Evolutionary conservation across 805 yeast species (phyloP).

Genomic region (Pichia gijzeniarum): DNA sequence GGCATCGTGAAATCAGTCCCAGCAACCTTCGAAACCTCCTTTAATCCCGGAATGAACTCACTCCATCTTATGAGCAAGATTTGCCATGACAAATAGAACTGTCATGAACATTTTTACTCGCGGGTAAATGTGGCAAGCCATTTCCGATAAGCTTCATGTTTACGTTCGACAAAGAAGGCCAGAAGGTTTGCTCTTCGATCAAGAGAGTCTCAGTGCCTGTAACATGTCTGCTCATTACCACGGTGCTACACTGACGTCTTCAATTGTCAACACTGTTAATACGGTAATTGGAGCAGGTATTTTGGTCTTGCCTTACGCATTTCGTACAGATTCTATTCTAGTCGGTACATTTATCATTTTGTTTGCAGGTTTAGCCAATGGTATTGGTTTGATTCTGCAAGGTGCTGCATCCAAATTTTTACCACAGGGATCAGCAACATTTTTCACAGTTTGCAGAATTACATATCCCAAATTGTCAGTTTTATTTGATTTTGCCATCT

Average conservation of each 20-base stretch:
- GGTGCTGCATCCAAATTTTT: conserved; percentile 51
- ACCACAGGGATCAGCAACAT: conserved; percentile 57
- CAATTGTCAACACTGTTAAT: conserved; percentile 61
- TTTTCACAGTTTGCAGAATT: conserved; percentile 62
- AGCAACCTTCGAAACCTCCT: too few species aligned
- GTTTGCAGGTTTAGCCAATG: conserved; percentile 59
- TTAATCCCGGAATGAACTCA: too few species aligned
- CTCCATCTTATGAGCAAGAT: too few species aligned
- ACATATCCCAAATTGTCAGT: conserved; percentile 67
- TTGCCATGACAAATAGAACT: too few species aligned
- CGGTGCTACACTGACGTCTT: conserved; percentile 49
- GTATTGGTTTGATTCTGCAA: conserved; percentile 61
- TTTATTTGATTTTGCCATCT: conserved; percentile 68
- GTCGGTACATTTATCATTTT: conserved; percentile 51
- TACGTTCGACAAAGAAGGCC: too few species aligned
- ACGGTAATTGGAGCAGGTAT: conserved; percentile 80
- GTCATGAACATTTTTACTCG: too few species aligned
- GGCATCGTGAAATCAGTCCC: background rate
- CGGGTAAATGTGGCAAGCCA: too few species aligned
- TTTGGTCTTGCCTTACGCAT: conserved; percentile 68
- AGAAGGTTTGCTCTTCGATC: too few species aligned
- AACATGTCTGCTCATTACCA: background rate
- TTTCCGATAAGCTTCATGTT: too few species aligned
- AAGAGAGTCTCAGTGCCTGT: too few species aligned
- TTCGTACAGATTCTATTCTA: conserved; percentile 58